Evolutionary conservation across 108 stramenopile genomes (phyloP).

Genomic region (Skeletonema marinoi): DNA sequence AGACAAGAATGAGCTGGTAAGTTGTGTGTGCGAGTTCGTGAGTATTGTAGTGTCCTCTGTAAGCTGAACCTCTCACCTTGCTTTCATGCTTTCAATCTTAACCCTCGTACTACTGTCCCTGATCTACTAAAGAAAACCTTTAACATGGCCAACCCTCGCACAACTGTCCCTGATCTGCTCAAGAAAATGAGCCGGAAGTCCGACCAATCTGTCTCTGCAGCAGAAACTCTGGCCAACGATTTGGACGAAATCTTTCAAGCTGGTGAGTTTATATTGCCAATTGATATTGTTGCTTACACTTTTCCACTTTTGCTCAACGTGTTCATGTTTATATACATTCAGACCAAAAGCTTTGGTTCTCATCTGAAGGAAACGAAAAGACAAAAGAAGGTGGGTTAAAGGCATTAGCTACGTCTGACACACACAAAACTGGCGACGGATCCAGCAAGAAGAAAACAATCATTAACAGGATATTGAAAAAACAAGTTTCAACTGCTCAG

Average conservation of each 20-base stretch:
- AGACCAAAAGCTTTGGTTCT: conserved; percentile 67
- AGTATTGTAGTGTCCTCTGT: too few species aligned
- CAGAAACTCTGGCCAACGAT: conserved; percentile 76
- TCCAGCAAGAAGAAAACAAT: conserved; percentile 4
- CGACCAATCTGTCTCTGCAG: conserved; percentile 23
- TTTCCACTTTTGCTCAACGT: too few species aligned
- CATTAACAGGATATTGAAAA: conserved; percentile 8
- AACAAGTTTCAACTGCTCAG: not conserved
- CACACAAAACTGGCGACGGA: conserved; percentile 21
- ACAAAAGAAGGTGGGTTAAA: conserved; percentile 57
- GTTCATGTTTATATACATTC: too few species aligned
- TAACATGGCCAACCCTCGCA: conserved; percentile 51
- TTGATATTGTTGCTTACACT: too few species aligned
- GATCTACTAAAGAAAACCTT: conserved; percentile 59
- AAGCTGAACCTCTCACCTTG: too few species aligned
- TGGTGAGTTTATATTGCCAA: too few species aligned
- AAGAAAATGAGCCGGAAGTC: conserved; percentile 18
- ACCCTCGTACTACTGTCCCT: conserved; percentile 35
- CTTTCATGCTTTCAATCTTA: not conserved
- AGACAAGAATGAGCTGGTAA: conserved; percentile 60
- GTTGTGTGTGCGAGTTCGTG: too few species aligned
- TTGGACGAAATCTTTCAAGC: conserved; percentile 75
- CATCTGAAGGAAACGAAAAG: conserved; percentile 57
- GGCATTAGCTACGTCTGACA: conserved; percentile 34
- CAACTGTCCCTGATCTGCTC: conserved; percentile 45